Base-by-base conservation (phyloP, 768 basidiomycete species). In the Suillus lakei region DNA sequence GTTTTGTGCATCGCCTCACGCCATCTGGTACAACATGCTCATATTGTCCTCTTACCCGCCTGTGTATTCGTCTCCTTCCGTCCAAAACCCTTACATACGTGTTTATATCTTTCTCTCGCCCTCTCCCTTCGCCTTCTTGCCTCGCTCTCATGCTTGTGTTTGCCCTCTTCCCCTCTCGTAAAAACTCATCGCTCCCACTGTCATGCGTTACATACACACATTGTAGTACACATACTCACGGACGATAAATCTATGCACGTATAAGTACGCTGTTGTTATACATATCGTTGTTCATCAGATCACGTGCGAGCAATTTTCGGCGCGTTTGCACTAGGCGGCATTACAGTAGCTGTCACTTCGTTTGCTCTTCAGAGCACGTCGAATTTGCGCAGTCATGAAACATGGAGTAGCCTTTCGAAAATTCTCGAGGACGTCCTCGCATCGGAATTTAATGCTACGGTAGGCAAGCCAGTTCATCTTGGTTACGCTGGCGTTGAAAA, bases 391-490 rank as follows among this genome's bases (percentile, higher is more conserved):
- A 66, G 71, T 72, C 69, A 96, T 97, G 95, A 95, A 97, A 83
- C 96, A 98, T 88, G 94, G 95, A 46, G 84, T 94, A 63, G 93
- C 93, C 23, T 93, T 95, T 78, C 88, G 95, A 74, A 97, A 96
- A 74, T 88, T 98, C 75, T 93, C 92, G 74, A 87, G 96, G 79
- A 91, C 93, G 23, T 90, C 94, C 62, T 92, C 95, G 13, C 97
- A 99, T 75, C 85, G 97, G 71, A 91, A 91, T 83, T 84, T 98
- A 63, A 95, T 99, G 91, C 83, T 99, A 62, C 85, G 97, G 95
- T 96, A 71, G 65, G 84, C 63, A 30, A 16, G 18, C 13, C 18
- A 2, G 32, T 26, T 26, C 15, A 64, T 67, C 26, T 62, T 60
- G 60, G 63, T 73, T 60, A 67, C n/a, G 3, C 26, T 30, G 21